phyloP scores from a whole-genome alignment of 352 stramenopile species.

The Pythium folliculosum region DNA sequence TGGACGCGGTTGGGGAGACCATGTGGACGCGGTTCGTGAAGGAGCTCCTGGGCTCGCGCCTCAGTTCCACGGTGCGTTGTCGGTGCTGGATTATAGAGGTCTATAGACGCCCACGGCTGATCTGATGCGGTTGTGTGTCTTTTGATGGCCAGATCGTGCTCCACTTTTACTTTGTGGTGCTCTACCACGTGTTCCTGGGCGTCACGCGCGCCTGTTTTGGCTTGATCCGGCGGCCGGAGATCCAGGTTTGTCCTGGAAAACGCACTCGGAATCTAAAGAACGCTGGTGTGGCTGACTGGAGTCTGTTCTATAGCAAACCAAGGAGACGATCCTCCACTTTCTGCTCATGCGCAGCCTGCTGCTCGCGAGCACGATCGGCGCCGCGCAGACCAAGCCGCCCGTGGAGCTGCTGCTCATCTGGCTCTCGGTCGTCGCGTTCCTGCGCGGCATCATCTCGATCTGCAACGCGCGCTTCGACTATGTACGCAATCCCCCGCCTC shows the following conservation, averaged over 20 bases:
- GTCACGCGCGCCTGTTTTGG: slow-evolving; percentile 51
- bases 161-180: slow-evolving; percentile 67
- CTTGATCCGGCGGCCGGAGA: slow-evolving; percentile 48
- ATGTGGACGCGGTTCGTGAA: slow-evolving; percentile 28
- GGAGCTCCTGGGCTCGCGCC: slow-evolving; percentile 56
- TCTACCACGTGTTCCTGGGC: slow-evolving; percentile 67
- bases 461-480: slow-evolving; percentile 67
- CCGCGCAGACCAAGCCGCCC: slow-evolving; percentile 35
- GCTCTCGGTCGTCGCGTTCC: slow-evolving; percentile 61
- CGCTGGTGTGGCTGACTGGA: neutral
- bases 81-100: neutral
- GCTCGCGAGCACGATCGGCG: slow-evolving; percentile 70
- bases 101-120: neutral
- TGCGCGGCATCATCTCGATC: slow-evolving; percentile 62
- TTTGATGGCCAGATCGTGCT: too few species aligned
- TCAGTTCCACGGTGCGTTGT: slow-evolving; percentile 51
- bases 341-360: slow-evolving; percentile 72
- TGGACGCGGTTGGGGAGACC: neutral
- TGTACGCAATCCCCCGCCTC: slow-evolving; percentile 25
- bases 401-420: slow-evolving; percentile 61
- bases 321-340: slow-evolving; percentile 79
- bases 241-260: slow-evolving; percentile 38
- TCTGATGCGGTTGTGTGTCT: too few species aligned
- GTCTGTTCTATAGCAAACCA: slow-evolving; percentile 52
- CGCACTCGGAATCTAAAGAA: neutral